Base-by-base conservation (phyloP, 106 monocot genomes). In the Apostasia ramifera region DNA sequence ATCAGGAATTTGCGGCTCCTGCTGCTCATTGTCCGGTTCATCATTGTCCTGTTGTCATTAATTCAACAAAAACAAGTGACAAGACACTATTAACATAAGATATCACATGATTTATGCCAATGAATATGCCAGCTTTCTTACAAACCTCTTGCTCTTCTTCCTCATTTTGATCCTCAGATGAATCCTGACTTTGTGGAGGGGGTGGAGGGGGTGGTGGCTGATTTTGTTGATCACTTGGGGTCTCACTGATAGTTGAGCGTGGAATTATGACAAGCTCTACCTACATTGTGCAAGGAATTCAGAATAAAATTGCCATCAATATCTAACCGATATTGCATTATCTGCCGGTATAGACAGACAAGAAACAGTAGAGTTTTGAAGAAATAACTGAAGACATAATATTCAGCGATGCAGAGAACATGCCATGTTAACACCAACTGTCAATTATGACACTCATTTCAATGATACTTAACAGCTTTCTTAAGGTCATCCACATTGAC, bases 211-310 rank as follows among this genome's bases (percentile, higher is more conserved):
- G 95, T 44, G 91, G 95, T 15, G 86, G 82, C 68, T 87, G 86
- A 68, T 98, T 87, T 76, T 98, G 90, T 57, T 93, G 80, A 2
- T 98, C 87, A 74, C 85, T 85, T 77, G 87, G 90, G 51, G 90
- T 98, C 68, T 87, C 89, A 71, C 73, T 83, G 57, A 90, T 6
- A 57, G 56, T 82, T 73, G 98, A 93, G 15, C 98, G 93, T 41
- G 98, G 98, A 61, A 98, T 79, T 73, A 98, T 93, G 53, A 93
- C 98, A 71, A 98, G 79, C 85, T 98, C 93, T 67, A 98, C 98
- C 98, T 97, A 53, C 44, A 61, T 26, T 45, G 9, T 44, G 40
- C 11, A 73, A 52, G 37, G 68, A 46, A 39, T 37, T 4, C 12
- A 54, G 10, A 53, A 6, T 1, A 66, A 50, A 63, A 66, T 2